Percentiles rank a stretch among this genome's conserved stretches.
Conservation (phyloP, 2,329 filamentous ascomycete genomes). For the Sclerotinia minor region DNA sequence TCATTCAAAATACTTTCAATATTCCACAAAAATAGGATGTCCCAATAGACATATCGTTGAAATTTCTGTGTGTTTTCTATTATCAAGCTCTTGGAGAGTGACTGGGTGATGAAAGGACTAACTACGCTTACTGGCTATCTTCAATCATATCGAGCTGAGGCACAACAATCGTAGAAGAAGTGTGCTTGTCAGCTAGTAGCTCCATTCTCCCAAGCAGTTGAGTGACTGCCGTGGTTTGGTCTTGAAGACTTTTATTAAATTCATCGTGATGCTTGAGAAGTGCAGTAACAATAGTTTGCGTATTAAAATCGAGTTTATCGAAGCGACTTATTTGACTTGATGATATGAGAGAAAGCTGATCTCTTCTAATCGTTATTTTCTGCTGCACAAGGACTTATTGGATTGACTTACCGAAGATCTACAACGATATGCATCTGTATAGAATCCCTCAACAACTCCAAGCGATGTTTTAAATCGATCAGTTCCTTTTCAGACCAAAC, state of each 20-base stretch:
- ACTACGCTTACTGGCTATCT: not conserved
- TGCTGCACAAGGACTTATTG: too few species aligned
- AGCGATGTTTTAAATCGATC: not conserved
- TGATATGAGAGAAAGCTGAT: not conserved
- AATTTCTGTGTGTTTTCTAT: too few species aligned
- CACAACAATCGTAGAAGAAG: not conserved
- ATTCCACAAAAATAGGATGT: too few species aligned
- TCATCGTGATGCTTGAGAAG: not conserved
- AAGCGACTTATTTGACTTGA: conserved; percentile 1
- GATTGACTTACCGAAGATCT: not conserved
- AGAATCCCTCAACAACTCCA: not conserved
- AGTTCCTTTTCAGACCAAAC: conserved; percentile 17
- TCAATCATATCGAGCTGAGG: not conserved
- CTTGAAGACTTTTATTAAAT: not conserved
- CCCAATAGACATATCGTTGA: too few species aligned
- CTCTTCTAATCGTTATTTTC: not conserved
- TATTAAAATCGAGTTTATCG: not conserved
- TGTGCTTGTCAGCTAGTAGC: conserved; percentile 1
- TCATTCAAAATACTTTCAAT: too few species aligned
- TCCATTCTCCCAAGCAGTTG: conserved; percentile 9
- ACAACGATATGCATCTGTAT: conserved; percentile 18
- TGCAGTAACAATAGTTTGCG: not conserved
- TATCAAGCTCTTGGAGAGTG: not conserved
- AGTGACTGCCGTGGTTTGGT: conserved; percentile 4
- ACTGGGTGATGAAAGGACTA: not conserved